These are phyloP conservation scores for Aspergillus wentii DNA, from an alignment of 495 filamentous ascomycete genomes.

Conservation along the genomic window DNA sequence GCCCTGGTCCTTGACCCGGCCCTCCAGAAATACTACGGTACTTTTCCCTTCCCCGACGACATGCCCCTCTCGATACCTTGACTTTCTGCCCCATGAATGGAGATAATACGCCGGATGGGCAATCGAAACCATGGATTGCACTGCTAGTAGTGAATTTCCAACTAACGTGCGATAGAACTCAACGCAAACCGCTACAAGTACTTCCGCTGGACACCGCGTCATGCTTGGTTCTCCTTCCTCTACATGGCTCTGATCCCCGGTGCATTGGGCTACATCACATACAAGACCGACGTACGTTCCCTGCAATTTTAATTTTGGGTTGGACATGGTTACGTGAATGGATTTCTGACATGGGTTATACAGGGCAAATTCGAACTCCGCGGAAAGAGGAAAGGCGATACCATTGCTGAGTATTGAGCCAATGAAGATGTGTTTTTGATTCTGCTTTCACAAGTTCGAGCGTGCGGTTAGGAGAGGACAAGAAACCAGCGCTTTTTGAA, in stretches of 20 bases:
- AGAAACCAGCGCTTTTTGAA: no score
- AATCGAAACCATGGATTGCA: no score
- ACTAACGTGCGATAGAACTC: conserved; percentile 60
- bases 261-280: conserved; percentile 64
- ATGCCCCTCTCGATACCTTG: no score
- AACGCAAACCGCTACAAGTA: conserved; percentile 82
- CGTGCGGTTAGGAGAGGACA: no score
- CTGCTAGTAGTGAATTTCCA: not conserved
- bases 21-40: conserved; percentile 71
- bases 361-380: conserved; percentile 85
- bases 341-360: not conserved
- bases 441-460: no score
- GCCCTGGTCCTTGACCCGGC: conserved; percentile 71
- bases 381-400: conserved; percentile 82
- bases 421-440: not conserved
- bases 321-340: conserved; percentile 12
- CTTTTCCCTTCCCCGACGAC: conserved; percentile 4
- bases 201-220: conserved; percentile 87
- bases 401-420: conserved; percentile 65
- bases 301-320: not conserved
- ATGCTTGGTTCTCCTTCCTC: conserved; percentile 69
- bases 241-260: conserved; percentile 69
- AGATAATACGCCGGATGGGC: no score
- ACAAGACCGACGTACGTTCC: conserved; percentile 72
- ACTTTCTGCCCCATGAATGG: no score